Percentiles rank a stretch among this genome's conserved stretches.
phyloP scores from a whole-genome alignment of 495 filamentous ascomycete species.

The Bombardia bombarda region DNA sequence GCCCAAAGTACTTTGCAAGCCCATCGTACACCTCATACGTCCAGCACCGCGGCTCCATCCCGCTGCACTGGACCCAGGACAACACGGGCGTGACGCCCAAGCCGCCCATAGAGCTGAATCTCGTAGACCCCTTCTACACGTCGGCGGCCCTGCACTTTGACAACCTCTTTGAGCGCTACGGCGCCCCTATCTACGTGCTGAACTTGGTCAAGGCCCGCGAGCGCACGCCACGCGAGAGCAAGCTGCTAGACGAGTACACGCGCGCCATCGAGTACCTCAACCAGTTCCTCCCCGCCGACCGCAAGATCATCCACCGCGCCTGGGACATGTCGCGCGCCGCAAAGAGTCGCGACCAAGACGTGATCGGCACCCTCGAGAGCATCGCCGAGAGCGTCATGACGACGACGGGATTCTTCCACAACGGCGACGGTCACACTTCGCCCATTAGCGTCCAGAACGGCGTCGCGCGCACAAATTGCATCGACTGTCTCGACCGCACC shows the following conservation, averaged over 20 bases:
- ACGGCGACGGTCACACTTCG: conserved; percentile 60
- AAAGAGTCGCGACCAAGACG: conserved; percentile 91
- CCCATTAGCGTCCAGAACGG: conserved; percentile 77
- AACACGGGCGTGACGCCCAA: conserved; percentile 93
- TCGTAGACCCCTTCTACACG: conserved; percentile 91
- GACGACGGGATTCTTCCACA: conserved; percentile 89
- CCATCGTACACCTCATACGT: conserved; percentile 93
- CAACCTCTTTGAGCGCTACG: conserved; percentile 89
- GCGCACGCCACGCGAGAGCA: conserved; percentile 85
- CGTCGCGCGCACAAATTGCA: conserved; percentile 91
- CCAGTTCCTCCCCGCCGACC: conserved; percentile 77
- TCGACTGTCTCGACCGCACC: conserved; percentile 92
- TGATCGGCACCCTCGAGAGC: conserved; percentile 80
- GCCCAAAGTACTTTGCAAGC: conserved; percentile 75
- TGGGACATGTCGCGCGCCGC: conserved; percentile 98
- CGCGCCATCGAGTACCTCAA: conserved; percentile 89
- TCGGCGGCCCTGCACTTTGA: conserved; percentile 97
- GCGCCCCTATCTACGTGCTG: conserved; percentile 81
- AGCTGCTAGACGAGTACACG: conserved; percentile 79
- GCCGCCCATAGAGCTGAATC: conserved; percentile 87
- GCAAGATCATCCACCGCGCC: conserved; percentile 84
- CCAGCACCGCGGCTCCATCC: conserved; percentile 94
- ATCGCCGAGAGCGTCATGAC: conserved; percentile 82
- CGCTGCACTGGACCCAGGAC: conserved; percentile 95
- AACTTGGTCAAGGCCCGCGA: conserved; percentile 91